A percentile compares a stretch with the other conserved stretches of the same genome.
phyloP scores from a whole-genome alignment of 108 stramenopile species.

The Skeletonema marinoi region DNA sequence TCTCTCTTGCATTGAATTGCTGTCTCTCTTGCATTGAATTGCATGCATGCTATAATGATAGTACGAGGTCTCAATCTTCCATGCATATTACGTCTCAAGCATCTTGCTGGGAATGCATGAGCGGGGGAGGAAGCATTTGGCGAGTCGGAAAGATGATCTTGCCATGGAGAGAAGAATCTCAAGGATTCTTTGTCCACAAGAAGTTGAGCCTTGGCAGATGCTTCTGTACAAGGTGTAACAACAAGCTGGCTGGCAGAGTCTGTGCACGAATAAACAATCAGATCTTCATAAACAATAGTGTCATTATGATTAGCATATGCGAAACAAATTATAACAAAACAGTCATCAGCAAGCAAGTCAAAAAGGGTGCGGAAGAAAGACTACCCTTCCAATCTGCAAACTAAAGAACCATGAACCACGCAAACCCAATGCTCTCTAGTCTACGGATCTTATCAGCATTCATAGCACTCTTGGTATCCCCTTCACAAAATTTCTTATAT shows the following conservation, averaged over 20 bases:
- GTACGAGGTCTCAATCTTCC: neutral
- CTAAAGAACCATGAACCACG: slow-evolving; percentile 28
- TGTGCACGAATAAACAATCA: neutral
- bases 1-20: too few species aligned
- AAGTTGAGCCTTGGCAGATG: too few species aligned
- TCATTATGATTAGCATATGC: neutral
- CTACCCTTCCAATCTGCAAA: neutral
- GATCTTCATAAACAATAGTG: neutral
- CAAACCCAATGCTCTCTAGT: slow-evolving; percentile 18
- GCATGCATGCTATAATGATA: too few species aligned
- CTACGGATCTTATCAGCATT: slow-evolving; percentile 40
- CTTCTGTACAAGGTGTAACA: too few species aligned
- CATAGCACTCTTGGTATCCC: slow-evolving; percentile 40
- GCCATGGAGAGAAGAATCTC: too few species aligned
- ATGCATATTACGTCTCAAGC: neutral
- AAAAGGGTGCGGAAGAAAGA: neutral
- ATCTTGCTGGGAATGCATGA: neutral
- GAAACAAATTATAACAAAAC: neutral
- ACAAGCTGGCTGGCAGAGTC: too few species aligned
- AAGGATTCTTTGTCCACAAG: too few species aligned
- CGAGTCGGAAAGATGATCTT: too few species aligned
- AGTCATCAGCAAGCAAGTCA: neutral
- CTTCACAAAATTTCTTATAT: slow-evolving; percentile 48
- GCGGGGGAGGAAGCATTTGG: neutral
- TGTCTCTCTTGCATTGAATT: too few species aligned